Evolutionary conservation across 2,329 filamentous ascomycete species (phyloP).

Genomic region (Colletotrichum sp.): DNA sequence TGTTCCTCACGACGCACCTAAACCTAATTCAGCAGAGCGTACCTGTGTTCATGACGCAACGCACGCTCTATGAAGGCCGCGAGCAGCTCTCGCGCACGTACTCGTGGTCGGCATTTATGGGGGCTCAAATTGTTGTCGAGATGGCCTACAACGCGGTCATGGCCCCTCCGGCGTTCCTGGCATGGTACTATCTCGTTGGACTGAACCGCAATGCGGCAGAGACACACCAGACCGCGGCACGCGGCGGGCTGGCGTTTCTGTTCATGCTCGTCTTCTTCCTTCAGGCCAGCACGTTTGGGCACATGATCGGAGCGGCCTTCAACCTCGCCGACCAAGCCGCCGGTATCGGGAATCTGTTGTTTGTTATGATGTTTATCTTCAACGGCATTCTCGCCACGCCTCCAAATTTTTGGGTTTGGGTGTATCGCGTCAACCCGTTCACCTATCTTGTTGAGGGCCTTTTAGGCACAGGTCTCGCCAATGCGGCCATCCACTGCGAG

Average conservation of each 20-base stretch:
- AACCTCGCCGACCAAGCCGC: conserved; percentile 67
- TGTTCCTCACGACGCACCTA: conserved; percentile 74
- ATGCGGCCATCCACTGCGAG: conserved; percentile 64
- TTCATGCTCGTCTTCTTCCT: conserved; percentile 68
- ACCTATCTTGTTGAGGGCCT: conserved; percentile 76
- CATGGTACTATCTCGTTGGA: conserved; percentile 73
- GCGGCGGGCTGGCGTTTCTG: conserved; percentile 67
- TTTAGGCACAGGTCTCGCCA: conserved; percentile 67
- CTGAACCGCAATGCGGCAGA: conserved; percentile 62
- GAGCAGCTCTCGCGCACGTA: conserved; percentile 70
- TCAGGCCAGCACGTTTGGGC: conserved; percentile 70
- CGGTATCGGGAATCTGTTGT: conserved; percentile 66
- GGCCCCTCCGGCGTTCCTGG: conserved; percentile 64
- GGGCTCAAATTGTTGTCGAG: conserved; percentile 70
- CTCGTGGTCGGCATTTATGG: conserved; percentile 69
- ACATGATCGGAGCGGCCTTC: conserved; percentile 68
- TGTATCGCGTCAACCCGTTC: conserved; percentile 76
- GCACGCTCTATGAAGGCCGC: conserved; percentile 69
- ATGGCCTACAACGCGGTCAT: conserved; percentile 69
- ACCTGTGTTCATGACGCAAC: conserved; percentile 70
- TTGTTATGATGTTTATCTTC: conserved; percentile 69
- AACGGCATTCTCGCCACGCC: conserved; percentile 75
- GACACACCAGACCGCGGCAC: conserved; percentile 47
- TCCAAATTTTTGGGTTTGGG: conserved; percentile 80
- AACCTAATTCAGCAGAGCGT: conserved; percentile 68